Percentiles rank a stretch among this genome's conserved stretches.
Evolutionary conservation across 1,284 basidiomycete species (phyloP).

Genomic region (Boletus subluridellus): DNA sequence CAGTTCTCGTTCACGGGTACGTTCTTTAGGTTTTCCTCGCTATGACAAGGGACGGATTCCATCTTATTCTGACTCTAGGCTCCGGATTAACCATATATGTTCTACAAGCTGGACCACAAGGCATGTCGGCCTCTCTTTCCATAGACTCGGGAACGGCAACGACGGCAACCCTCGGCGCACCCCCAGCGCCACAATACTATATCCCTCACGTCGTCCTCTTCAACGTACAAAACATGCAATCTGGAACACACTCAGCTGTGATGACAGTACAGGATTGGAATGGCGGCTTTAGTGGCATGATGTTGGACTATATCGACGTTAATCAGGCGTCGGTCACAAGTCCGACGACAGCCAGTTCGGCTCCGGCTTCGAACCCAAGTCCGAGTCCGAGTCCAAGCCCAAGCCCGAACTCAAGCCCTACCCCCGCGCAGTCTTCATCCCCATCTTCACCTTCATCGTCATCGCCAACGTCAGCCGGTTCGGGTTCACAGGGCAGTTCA

Average conservation of each 20-base stretch:
- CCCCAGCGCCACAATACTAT: constrained; percentile 26
- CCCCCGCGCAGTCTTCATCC: constrained; percentile 7
- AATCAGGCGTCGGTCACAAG: constrained; percentile 19
- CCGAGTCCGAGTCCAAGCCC: not conserved
- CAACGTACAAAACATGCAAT: constrained; percentile 20
- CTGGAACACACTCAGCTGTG: constrained; percentile 22
- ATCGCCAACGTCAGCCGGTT: not conserved
- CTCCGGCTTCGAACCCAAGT: not conserved
- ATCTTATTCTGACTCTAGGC: constrained; percentile 10
- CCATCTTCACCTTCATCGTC: not conserved
- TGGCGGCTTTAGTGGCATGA: constrained; percentile 28
- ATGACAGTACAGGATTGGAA: constrained; percentile 31
- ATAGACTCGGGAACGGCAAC: constrained; percentile 23
- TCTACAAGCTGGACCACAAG: constrained; percentile 26
- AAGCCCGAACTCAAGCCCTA: not conserved
- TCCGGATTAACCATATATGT: constrained; percentile 33
- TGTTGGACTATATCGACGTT: constrained; percentile 28
- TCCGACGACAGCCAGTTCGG: constrained; percentile 4
- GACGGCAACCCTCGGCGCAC: constrained; percentile 22
- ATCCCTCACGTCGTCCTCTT: constrained; percentile 21
- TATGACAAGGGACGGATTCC: not conserved
- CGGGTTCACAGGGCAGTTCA: not conserved
- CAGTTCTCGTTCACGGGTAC: constrained; percentile 27
- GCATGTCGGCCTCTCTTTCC: constrained; percentile 28
- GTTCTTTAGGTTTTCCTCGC: not conserved